Evolutionary conservation across 1,139 yeast genomes (phyloP), one percentile per base, ranked within the genome.

Genomic region (Nakaseomyces bracarensis): DNA sequence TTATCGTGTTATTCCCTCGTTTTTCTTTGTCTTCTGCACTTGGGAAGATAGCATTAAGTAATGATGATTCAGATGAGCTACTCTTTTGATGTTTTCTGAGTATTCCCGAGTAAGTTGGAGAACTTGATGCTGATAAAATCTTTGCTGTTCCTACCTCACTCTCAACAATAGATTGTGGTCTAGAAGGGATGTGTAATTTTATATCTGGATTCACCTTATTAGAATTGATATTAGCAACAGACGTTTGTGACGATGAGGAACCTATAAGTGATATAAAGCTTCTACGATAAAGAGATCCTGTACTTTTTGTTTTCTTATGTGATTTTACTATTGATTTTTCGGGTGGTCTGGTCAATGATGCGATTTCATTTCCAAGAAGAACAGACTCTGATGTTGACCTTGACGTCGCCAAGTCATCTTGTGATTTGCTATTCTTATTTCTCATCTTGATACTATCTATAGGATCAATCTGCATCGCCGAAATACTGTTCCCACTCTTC

Each of bases 31-130:
- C 26, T n/a, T 40, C 36, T n/a, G 14, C 14, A n/a, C 4, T 18
- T n/a, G 59, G 60, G 44, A 64, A 64, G 8, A 65, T 44, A 2
- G 65, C 49, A 18, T 62, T 65, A 43, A 67, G 57, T 5, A 67
- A 40, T 1, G 75, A 69, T 1, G 77, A 70, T 40, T 76, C 83
- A 0, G 75, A 74, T 0, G 83, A 74, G 40, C 71, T 71, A 11
- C 79, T 69, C 46, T 78, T 70, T 37, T 74, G 69, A 50, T 76
- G 82, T 46, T 76, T 72, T 47, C 82, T 67, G 60, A 79, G 78
- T 44, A 81, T 69, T 27, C 73, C 71, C 43, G 72, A 49, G 28
- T 54, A 52, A 14, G 53, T 46, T 7, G 63, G 61, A 3, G 61
- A 55, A 11, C 43, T 69, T 2, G 71, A 59, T 1, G 68, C 55